Evolutionary conservation across 441 rosid genomes (phyloP).

Genomic region (Melastoma candidum): DNA sequence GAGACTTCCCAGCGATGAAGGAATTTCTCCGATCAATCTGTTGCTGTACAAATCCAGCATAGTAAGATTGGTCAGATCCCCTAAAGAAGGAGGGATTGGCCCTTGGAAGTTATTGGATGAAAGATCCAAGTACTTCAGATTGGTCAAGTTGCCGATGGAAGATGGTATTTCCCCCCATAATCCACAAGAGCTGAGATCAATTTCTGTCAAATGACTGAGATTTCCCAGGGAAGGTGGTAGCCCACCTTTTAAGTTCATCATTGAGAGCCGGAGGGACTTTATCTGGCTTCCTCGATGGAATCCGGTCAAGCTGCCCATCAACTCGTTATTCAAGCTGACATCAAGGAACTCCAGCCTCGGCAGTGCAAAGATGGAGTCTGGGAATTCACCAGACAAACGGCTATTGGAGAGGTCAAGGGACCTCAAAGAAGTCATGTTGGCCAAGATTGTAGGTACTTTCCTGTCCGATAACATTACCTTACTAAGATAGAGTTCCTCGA

Average conservation of each 20-base stretch:
- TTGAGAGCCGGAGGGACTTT: rapidly evolving
- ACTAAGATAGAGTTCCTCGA: slow-evolving; percentile 4
- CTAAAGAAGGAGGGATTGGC: too few species aligned
- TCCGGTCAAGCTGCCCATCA: slow-evolving; percentile 8
- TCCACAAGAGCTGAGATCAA: too few species aligned
- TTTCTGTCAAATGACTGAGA: slow-evolving; percentile 1
- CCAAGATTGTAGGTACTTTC: neutral
- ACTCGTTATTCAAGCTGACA: neutral
- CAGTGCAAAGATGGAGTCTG: slow-evolving; percentile 9
- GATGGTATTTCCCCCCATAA: too few species aligned
- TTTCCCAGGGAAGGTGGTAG: slow-evolving; percentile 12
- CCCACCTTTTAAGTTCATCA: slow-evolving; percentile 11
- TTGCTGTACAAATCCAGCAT: too few species aligned
- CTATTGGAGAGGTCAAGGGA: neutral
- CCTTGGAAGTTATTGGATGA: too few species aligned
- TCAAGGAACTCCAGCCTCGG: neutral
- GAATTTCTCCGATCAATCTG: too few species aligned
- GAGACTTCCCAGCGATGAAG: too few species aligned
- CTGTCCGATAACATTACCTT: rapidly evolving
- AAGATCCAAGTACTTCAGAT: too few species aligned
- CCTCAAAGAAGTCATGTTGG: slow-evolving; percentile 7
- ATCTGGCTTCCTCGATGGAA: neutral
- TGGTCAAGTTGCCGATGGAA: too few species aligned
- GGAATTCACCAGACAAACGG: slow-evolving; percentile 17
- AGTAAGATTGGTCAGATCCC: too few species aligned